Percentiles rank a stretch among this genome's conserved stretches.
Conservation (phyloP, 305 asterid species). For the Striga hermonthica region DNA sequence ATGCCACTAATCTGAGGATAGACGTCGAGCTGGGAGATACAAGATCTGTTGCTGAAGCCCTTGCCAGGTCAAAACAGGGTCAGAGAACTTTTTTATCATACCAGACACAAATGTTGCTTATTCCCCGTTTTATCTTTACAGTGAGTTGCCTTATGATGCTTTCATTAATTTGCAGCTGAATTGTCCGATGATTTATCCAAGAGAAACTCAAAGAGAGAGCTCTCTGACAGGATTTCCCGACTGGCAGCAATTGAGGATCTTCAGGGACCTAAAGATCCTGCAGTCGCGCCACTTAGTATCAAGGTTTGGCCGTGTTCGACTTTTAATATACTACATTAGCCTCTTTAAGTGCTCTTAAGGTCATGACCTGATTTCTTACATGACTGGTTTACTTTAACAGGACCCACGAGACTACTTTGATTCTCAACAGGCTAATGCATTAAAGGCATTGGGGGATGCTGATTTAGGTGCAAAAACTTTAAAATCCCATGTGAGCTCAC, state of each 20-base stretch:
- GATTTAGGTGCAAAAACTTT: constrained; percentile 50
- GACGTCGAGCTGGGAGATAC: constrained; percentile 79
- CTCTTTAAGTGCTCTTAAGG: constrained; percentile 22
- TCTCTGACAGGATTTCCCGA: constrained; percentile 55
- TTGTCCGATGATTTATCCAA: constrained; percentile 58
- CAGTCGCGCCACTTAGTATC: constrained; percentile 88
- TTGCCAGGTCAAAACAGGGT: constrained; percentile 77
- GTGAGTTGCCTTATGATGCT: constrained; percentile 29
- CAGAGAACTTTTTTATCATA: constrained; percentile 29
- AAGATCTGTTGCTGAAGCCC: constrained; percentile 94
- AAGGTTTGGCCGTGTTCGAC: constrained; percentile 51
- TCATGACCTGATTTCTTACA: constrained; percentile 30
- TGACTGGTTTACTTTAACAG: constrained; percentile 45
- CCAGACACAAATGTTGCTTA: constrained; percentile 16
- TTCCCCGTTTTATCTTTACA: constrained; percentile 21
- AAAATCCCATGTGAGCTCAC: constrained; percentile 53
- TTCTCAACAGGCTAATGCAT: constrained; percentile 86
- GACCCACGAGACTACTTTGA: constrained; percentile 98
- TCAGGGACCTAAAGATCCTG: constrained; percentile 82
- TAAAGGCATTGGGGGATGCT: constrained; percentile 68
- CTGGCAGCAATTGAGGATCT: constrained; percentile 93
- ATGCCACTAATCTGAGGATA: constrained; percentile 39
- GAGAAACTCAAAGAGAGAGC: constrained; percentile 51
- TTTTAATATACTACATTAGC: constrained; percentile 9
- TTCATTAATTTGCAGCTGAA: constrained; percentile 53